Evolutionary conservation across 2,329 filamentous ascomycete genomes (phyloP), one percentile per base, ranked within the genome.

Genomic region (Blastomyces gilchristii): DNA sequence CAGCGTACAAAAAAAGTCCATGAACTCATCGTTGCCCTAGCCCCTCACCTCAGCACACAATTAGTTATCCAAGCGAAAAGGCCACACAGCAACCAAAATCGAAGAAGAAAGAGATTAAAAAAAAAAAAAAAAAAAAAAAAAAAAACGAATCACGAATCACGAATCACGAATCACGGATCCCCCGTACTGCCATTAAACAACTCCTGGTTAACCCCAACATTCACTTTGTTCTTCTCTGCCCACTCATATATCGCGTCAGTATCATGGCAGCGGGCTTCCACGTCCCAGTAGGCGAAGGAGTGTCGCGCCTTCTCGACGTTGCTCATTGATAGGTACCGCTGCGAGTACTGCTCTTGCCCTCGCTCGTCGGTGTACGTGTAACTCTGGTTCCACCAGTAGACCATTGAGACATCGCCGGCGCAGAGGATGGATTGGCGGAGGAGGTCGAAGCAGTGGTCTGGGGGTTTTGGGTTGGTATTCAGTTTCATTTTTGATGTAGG

Each of bases 401-500:
- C 50, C 52, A 67, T 58, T 2, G 64, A 64, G 2, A 54, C 56
- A 28, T 67, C 65, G 31, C 60, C 64, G 31, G 58, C 63, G 57
- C 64, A 66, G 43, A 66, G 58, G 25, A 67, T 63, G 2, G 61
- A 60, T 66, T 66, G 65, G 22, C 64, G 65, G 47, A 67, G 60
- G 49, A 67, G 53, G 58, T 67, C 65, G 45, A 67, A 62, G 58
- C 64, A 65, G 58, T 67, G 64, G 50, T 65, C 65, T 58, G n/a
- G 47, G 3, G 16, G 18, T 25, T 16, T 45, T 45, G 34, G 34
- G 34, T 50, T 50, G n/a, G 47, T 3, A 8, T 43, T 43, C 16
- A 37, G 8, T 37, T 37, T 37, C 34, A 11, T 16, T 43, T 43
- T 43, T 43, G 16, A 43, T 43, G 9, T 37, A 37, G 41, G n/a